Percentiles rank a stretch among this genome's conserved stretches.
phyloP scores from a whole-genome alignment of 2,329 filamentous ascomycete species.

The Apiospora phragmitis region DNA sequence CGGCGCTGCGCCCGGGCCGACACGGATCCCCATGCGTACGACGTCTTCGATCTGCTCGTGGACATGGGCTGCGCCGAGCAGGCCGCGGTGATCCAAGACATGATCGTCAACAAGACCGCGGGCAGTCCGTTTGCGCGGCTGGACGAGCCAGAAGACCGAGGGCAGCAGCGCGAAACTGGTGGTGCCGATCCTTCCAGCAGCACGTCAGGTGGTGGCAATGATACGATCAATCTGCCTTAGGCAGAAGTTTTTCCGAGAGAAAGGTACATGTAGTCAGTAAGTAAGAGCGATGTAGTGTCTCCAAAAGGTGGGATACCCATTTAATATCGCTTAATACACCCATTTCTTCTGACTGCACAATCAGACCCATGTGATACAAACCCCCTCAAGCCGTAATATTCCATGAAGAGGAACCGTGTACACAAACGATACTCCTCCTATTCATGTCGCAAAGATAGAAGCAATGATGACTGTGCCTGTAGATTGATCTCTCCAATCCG shows the following conservation, averaged over 20 bases:
- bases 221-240: neutral
- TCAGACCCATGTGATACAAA: neutral
- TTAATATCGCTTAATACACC: neutral
- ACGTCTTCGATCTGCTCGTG: neutral
- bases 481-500: neutral
- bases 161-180: neutral
- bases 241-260: neutral
- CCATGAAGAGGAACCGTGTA: neutral
- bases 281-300: neutral
- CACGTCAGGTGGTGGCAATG: neutral
- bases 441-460: neutral
- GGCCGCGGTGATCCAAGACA: neutral
- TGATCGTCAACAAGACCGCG: neutral
- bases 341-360: neutral
- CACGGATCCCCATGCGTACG: neutral
- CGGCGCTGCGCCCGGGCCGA: neutral
- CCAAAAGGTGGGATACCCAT: neutral
- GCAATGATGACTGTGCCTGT: neutral
- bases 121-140: neutral
- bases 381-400: neutral
- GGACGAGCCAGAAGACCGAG: neutral
- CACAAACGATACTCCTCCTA: neutral
- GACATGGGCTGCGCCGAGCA: neutral
- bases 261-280: too few relatives aligned
- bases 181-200: neutral